Evolutionary conservation across 306 rosid genomes (phyloP), one percentile per base, ranked within the genome.

Genomic region (Rosa persica): DNA sequence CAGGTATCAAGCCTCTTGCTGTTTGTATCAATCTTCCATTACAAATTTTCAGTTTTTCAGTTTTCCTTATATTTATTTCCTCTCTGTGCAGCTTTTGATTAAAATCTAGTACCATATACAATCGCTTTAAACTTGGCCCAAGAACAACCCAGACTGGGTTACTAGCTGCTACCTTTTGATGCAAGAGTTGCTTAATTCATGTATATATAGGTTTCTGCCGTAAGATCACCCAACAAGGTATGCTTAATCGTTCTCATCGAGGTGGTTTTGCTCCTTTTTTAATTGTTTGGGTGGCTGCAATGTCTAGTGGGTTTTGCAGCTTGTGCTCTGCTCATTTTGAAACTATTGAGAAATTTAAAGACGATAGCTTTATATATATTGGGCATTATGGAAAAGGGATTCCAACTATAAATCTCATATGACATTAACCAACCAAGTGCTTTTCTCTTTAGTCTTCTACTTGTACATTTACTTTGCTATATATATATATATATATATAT

Each of bases 211-310:
- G 52, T 61, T 15, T 42, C 8, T 74, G 55, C 27, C 60, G 20
- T 58, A 40, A 74, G 43, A 20, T 42, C 78, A 42, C 30, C 73
- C 46, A 47, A 42, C 69, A 74, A 57, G 20, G 78, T 58, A 58
- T 13, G 57, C 57, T 10, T 9, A 58, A 42, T 40, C 64, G 3
- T 12, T 58, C 70, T 23, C 34, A 6, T 46, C 4, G 3, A 44
- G 43, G 22, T 8, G 68, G 34, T 27, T 44, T 61, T 17, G n/a
- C 44, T 75, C 34, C 16, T 20, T 6, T 43, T 60, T 44, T 44
- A 27, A 36, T 64, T 44, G 20, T 62, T 12, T 75, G 44, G 70
- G 60, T 61, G 78, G 78, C 12, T 60, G 70, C 70, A 42, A 27
- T 60, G 40, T 11, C 57, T 60, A 25, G 27, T 60, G 27, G 20